Evolutionary conservation across 1,284 basidiomycete species (phyloP).

Genomic region (Acaromyces ingoldii): DNA sequence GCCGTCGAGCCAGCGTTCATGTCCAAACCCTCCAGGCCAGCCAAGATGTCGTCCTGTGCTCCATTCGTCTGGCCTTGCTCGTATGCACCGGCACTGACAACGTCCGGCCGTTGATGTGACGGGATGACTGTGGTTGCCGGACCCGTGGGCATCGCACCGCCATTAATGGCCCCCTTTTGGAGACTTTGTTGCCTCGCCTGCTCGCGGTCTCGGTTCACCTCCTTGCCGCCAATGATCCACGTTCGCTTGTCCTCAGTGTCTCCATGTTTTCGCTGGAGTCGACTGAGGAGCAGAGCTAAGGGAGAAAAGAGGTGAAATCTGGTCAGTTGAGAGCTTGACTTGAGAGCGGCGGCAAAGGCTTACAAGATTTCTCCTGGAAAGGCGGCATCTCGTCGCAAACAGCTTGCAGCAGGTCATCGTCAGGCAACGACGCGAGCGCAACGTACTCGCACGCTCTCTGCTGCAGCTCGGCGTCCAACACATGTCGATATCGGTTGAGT

Average conservation of each 20-base stretch:
- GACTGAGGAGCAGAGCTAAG: constrained; percentile 63
- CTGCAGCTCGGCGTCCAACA: constrained; percentile 95
- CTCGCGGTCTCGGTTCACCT: constrained; percentile 73
- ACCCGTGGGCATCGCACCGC: constrained; percentile 40
- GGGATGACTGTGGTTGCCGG: constrained; percentile 30
- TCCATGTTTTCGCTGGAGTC: constrained; percentile 79
- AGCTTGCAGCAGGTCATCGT: constrained; percentile 85
- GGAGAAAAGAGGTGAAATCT: too few relatives aligned
- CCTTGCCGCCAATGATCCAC: constrained; percentile 91
- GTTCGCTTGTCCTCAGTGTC: constrained; percentile 77
- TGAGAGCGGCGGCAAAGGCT: constrained; percentile 2
- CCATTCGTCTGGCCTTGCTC: constrained; percentile 12
- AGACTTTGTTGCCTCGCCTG: constrained; percentile 59
- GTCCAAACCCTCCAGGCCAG: constrained; percentile 75
- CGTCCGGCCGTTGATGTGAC: constrained; percentile 21
- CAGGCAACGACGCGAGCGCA: constrained; percentile 50
- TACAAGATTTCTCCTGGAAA: constrained; percentile 89
- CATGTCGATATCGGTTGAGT: constrained; percentile 88
- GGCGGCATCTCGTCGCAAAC: constrained; percentile 99
- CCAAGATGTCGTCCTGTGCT: constrained; percentile 62
- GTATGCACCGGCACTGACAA: constrained; percentile 20
- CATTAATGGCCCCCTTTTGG: constrained; percentile 48
- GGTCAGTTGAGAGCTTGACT: too few relatives aligned
- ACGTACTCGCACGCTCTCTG: constrained; percentile 75
- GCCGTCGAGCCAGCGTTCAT: constrained; percentile 56